These are phyloP conservation scores for Candida incommunis DNA, from an alignment of 805 yeast genomes.

Conservation along the genomic window DNA sequence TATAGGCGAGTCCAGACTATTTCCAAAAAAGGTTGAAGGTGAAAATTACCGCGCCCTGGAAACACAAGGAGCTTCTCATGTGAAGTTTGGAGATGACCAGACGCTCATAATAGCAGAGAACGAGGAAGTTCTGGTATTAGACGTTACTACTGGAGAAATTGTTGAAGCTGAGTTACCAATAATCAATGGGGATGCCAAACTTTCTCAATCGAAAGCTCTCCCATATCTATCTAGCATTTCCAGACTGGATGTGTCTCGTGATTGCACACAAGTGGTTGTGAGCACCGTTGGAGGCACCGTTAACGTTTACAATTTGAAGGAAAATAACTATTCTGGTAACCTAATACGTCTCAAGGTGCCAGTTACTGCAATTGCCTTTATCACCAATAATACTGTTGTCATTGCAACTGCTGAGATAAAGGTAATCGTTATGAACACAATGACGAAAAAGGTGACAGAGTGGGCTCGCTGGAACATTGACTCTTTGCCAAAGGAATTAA, in stretches of 20 bases:
- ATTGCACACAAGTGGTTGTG: conserved; percentile 35
- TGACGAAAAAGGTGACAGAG: conserved; percentile 29
- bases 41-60: conserved; percentile 2
- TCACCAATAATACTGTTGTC: conserved; percentile 36
- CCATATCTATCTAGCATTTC: conserved; percentile 39
- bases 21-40: conserved; percentile 3
- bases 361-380: conserved; percentile 49
- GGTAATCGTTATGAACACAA: conserved; percentile 49
- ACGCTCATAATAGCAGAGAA: conserved; percentile 14
- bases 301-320: conserved; percentile 28
- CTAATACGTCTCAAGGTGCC: conserved; percentile 46
- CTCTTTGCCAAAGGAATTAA: conserved; percentile 51
- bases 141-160: conserved; percentile 5
- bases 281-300: conserved; percentile 55
- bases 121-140: conserved; percentile 15
- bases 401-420: conserved; percentile 64
- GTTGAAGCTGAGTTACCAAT: conserved; percentile 6
- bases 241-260: conserved; percentile 34
- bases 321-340: conserved; percentile 19
- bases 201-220: conserved; percentile 12
- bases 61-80: conserved; percentile 8
- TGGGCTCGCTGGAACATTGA: conserved; percentile 79
- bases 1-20: conserved; percentile 28
- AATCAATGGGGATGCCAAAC: background rate
- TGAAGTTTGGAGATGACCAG: conserved; percentile 10